These are phyloP conservation scores for Arthrobotrys megalospora DNA, from an alignment of 2,329 filamentous ascomycete species.

Conservation along the genomic window DNA sequence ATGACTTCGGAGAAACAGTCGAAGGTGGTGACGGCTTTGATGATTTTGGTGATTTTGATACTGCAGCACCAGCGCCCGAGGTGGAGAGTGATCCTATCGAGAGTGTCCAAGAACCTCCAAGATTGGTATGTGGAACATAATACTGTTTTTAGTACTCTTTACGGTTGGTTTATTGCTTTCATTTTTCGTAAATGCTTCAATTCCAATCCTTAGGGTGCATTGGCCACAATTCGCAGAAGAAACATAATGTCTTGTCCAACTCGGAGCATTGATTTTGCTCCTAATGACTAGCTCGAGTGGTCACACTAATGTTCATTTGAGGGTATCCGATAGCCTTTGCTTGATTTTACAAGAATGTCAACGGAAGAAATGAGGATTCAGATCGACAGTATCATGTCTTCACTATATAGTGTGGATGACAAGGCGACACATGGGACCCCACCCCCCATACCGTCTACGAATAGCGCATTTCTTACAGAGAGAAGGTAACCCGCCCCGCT, in stretches of 20 bases:
- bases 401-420: slow-evolving; percentile 63
- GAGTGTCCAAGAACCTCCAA: not conserved
- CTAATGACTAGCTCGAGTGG: not conserved
- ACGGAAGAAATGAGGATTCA: slow-evolving; percentile 38
- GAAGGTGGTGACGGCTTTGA: slow-evolving; percentile 70
- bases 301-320: not conserved
- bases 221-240: not conserved
- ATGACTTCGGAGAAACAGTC: slow-evolving; percentile 74
- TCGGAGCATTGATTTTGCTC: not conserved
- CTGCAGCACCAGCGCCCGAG: slow-evolving; percentile 73
- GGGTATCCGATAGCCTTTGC: slow-evolving; percentile 19
- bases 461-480: slow-evolving; percentile 59
- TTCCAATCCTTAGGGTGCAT: not conserved
- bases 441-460: slow-evolving; percentile 30
- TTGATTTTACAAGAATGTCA: slow-evolving; percentile 51
- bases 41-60: slow-evolving; percentile 77
- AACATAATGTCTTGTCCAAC: not conserved
- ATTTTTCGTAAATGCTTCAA: not conserved
- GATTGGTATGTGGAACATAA: slow-evolving; percentile 26
- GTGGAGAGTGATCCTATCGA: slow-evolving; percentile 32
- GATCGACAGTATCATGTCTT: slow-evolving; percentile 37
- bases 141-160: not conserved
- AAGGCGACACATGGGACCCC: slow-evolving; percentile 63
- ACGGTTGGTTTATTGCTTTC: not conserved
- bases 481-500: slow-evolving; percentile 37